Base-by-base conservation (phyloP, 2,329 filamentous ascomycete genomes). In the Colletotrichum liriopes region DNA sequence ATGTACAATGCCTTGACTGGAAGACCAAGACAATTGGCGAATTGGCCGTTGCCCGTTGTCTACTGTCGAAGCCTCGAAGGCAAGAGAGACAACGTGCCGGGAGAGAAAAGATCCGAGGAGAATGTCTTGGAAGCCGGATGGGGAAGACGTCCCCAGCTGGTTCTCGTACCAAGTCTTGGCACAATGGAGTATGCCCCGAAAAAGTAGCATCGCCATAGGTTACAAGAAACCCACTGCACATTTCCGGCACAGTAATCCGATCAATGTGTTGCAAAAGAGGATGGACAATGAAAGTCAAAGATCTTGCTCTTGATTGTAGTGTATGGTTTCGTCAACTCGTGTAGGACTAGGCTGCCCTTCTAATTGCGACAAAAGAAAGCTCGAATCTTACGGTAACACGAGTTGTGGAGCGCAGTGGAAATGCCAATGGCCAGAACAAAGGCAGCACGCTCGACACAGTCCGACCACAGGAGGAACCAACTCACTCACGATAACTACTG, bases 141-240 rank as follows among this genome's bases (percentile, higher is more conserved):
- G 14, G 45, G 35, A 62, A 20, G 45, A 37, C 5, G 54, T 60
- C 54, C 54, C 59, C 47, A 29, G 70, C 39, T 23, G 12, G 8
- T 35, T 45, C 20, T 70, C 29, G 23, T 41, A 51, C 51, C 51
- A 39, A 49, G 32, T 4, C 58, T 59, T 60, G 70, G 45, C 39
- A 61, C 26, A 55, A 43, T 60, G 58, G 56, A 32, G 52, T 51
- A 47, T 5, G 65, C 20, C 65, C 65, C 65, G 8, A 35, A 26
- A 63, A 58, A 52, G 29, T 37, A 32, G 43, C 56, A 58, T 63
- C 43, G 52, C 35, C 29, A 67, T 41, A 32, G 55, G 26, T 51
- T 49, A 16, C 3, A 39, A n/a, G 16, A 66, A 37, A 20, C 7
- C 35, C 9, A 39, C 39, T 23, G 20, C 14, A 45, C 23, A 54